Percentiles rank a stretch among this genome's conserved stretches.
phyloP scores from a whole-genome alignment of 2,329 filamentous ascomycete species.

The Calonectria henricotiae region DNA sequence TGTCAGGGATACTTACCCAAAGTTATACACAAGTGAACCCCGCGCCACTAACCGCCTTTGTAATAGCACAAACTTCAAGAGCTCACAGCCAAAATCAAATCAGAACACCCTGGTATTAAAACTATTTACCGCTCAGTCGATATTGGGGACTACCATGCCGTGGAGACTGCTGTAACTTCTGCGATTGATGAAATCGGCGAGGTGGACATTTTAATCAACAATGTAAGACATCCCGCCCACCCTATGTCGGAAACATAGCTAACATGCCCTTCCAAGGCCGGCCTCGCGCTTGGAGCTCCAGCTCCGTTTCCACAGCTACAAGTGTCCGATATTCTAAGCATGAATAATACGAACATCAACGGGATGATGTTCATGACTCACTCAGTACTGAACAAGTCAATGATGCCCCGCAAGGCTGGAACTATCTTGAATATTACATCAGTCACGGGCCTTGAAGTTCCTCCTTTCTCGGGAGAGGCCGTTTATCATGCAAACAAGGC shows the following conservation, averaged over 20 bases:
- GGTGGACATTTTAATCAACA: slow-evolving; percentile 41
- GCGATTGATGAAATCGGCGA: slow-evolving; percentile 31
- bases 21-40: not conserved
- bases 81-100: slow-evolving; percentile 7
- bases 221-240: slow-evolving; percentile 5
- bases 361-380: slow-evolving; percentile 48
- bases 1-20: not conserved
- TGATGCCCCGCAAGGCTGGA: slow-evolving; percentile 34
- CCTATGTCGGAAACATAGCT: not conserved
- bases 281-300: slow-evolving; percentile 37
- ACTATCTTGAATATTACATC: slow-evolving; percentile 39
- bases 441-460: slow-evolving; percentile 30
- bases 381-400: slow-evolving; percentile 53
- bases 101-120: not conserved
- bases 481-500: slow-evolving; percentile 40
- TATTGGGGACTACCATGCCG: slow-evolving; percentile 12
- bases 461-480: slow-evolving; percentile 36
- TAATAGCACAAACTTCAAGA: slow-evolving; percentile 1
- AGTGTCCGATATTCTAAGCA: slow-evolving; percentile 19
- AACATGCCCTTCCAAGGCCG: slow-evolving; percentile 22
- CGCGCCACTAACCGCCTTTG: not conserved
- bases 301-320: slow-evolving; percentile 34
- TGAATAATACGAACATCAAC: slow-evolving; percentile 57
- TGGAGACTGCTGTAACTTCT: slow-evolving; percentile 21
- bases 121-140: slow-evolving; percentile 18